A percentile compares a stretch with the other conserved stretches of the same genome.
These are phyloP conservation scores for Aspergillus spinulosporus DNA, from an alignment of 2,329 filamentous ascomycete genomes.

Conservation along the genomic window DNA sequence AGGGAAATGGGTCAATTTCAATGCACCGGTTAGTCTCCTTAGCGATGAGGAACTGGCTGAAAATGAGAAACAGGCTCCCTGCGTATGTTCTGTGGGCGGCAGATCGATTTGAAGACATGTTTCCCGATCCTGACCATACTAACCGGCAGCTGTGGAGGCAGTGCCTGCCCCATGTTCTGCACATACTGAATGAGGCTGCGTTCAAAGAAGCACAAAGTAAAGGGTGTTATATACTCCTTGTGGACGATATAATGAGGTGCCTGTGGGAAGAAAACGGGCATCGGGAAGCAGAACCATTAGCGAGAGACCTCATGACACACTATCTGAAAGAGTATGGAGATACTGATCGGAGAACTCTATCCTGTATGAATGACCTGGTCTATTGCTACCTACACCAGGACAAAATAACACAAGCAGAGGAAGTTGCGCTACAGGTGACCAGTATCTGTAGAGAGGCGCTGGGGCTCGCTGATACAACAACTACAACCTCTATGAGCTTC, in stretches of 20 bases:
- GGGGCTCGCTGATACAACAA: neutral
- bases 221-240: neutral
- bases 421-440: too few species aligned
- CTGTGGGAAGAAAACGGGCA: too few species aligned
- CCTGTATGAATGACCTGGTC: too few species aligned
- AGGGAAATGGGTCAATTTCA: neutral
- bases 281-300: too few species aligned
- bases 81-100: slow-evolving; percentile 1
- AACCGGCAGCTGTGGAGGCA: slow-evolving; percentile 22
- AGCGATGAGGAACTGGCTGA: slow-evolving; percentile 31
- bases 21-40: slow-evolving; percentile 37
- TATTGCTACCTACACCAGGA: too few species aligned
- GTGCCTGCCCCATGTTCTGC: neutral
- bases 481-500: neutral
- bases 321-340: too few species aligned
- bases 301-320: too few species aligned
- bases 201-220: neutral
- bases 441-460: neutral
- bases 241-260: too few species aligned
- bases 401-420: too few species aligned
- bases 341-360: too few species aligned
- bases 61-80: slow-evolving; percentile 3
- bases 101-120: slow-evolving; percentile 7
- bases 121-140: slow-evolving; percentile 13
- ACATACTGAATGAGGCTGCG: neutral